Evolutionary conservation across 2,329 filamentous ascomycete species (phyloP), one percentile per base, ranked within the genome.

Genomic region (Colletotrichum noveboracense): DNA sequence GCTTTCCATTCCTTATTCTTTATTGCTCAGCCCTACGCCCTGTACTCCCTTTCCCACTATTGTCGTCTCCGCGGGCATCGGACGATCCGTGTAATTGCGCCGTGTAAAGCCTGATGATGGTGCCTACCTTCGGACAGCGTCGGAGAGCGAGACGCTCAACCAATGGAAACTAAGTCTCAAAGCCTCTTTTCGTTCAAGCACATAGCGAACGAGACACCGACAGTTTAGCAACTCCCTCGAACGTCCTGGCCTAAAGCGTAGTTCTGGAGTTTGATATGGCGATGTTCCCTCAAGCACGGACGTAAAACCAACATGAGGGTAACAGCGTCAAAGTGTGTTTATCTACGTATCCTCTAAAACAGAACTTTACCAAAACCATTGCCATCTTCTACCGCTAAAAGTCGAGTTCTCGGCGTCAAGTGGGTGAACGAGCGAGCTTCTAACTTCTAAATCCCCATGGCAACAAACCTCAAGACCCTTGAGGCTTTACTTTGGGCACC

Each of bases 101-200:
- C 21, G 52, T 14, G 52, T 56, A 26, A 56, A 24, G 52, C 52
- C 52, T 43, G 38, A 1, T 43, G 38, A 43, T 43, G 38, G 38
- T 43, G 38, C 1, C 38, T 43, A 12, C 38, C 8, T 43, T 43
- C 38, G 38, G 38, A n/a, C 38, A 43, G 38, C 38, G 38, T 43
- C 38, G 38, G 18, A 43, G 5, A n/a, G 18, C 38, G 38, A 43
- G 38, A 10, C 18, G 0, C 18, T 43, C 1, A 5, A 12, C 38
- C 18, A 43, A n/a, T n/a, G 38, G 16, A n/a, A 2, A 43, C 1
- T 12, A 12, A n/a, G 18, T 3, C 3, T 10, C 18, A 6, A 43
- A 5, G 3, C 5, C 38, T n/a, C 38, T n/a, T 4, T 43, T 43
- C 3, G 2, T 43, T 43, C 3, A 1, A n/a, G 2, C 3, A 10